Conservation (phyloP, 2,329 filamentous ascomycete genomes). For the Tolypocladium pustulatum region DNA sequence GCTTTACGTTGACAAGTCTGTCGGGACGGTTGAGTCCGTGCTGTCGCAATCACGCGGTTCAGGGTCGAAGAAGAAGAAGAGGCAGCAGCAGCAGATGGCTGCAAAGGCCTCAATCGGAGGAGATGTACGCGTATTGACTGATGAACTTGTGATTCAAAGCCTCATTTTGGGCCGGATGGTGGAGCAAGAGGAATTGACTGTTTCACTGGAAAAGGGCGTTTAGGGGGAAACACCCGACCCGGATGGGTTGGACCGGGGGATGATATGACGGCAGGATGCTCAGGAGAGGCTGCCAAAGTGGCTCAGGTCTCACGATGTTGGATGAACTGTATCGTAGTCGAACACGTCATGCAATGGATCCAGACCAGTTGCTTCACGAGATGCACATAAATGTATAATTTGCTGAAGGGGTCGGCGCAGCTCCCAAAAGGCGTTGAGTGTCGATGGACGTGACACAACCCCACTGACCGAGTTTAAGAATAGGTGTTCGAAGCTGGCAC, state of each 20-base stretch:
- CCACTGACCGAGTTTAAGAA: background rate
- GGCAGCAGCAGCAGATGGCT: conserved; percentile 12
- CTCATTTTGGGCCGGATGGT: conserved; percentile 75
- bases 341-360: background rate
- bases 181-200: conserved; percentile 41
- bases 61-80: conserved; percentile 31
- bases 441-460: background rate
- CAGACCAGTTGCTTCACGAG: background rate
- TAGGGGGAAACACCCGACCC: background rate
- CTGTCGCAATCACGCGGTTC: conserved; percentile 20
- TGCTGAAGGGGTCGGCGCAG: background rate
- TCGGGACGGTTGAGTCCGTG: conserved; percentile 40
- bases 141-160: conserved; percentile 87
- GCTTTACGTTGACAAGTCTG: conserved; percentile 66
- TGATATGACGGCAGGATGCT: background rate
- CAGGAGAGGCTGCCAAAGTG: background rate
- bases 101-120: conserved; percentile 23
- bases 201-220: background rate
- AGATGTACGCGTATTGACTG: conserved; percentile 58
- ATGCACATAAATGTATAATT: background rate
- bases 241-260: background rate
- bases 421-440: background rate
- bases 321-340: background rate
- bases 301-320: background rate
- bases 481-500: background rate